phyloP scores from a whole-genome alignment of 331 rosid species.

The Erythrophleum ivorense region DNA sequence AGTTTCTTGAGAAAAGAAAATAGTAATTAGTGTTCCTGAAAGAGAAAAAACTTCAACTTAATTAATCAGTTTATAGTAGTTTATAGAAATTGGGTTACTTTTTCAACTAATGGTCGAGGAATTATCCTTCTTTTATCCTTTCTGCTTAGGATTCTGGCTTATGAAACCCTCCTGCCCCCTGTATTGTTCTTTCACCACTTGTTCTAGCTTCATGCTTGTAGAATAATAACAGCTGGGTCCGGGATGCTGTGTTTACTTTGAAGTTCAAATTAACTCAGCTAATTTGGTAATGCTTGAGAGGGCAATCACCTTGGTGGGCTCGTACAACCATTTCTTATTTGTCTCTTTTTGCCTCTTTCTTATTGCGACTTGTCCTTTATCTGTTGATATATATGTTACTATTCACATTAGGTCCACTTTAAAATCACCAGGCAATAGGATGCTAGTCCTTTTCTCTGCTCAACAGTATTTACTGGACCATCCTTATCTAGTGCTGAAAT shows the following conservation, averaged over 20 bases:
- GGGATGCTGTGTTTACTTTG: constrained; percentile 12
- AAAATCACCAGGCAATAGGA: constrained; percentile 29
- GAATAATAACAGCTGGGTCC: constrained; percentile 35
- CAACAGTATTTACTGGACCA: constrained; percentile 15
- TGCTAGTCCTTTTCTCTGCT: constrained; percentile 21
- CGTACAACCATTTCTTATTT: constrained; percentile 40
- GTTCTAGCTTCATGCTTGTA: constrained; percentile 31
- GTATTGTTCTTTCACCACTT: constrained; percentile 27
- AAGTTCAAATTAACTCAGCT: constrained; percentile 31
- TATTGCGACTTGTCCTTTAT: constrained; percentile 35
- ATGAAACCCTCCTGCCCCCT: not conserved
- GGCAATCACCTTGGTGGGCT: constrained; percentile 41
- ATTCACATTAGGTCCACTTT: constrained; percentile 46
- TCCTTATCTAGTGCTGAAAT: constrained; percentile 42
- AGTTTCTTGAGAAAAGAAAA: not conserved
- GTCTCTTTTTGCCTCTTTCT: constrained; percentile 41
- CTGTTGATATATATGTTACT: constrained; percentile 28
- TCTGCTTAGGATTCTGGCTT: constrained; percentile 20
- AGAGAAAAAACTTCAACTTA: not conserved
- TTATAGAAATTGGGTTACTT: not conserved
- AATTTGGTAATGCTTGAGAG: constrained; percentile 27
- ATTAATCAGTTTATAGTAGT: not conserved
- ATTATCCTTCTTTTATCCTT: not conserved
- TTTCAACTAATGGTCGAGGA: not conserved
- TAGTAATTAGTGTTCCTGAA: not conserved